These are phyloP conservation scores for Aspergillus ruber DNA, from an alignment of 2,329 filamentous ascomycete genomes.

Conservation along the genomic window DNA sequence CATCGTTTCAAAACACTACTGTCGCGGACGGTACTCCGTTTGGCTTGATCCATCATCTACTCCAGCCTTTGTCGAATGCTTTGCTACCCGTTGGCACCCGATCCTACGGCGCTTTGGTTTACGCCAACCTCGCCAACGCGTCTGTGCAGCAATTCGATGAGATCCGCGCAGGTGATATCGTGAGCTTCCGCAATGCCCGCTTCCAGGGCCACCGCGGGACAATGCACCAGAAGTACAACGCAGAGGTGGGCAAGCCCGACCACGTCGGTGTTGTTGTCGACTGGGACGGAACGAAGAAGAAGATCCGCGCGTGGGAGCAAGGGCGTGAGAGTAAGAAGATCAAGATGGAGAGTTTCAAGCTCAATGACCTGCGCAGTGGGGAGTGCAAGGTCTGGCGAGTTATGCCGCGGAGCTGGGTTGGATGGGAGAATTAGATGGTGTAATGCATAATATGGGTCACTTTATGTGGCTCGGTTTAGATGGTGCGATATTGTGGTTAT, in stretches of 20 bases:
- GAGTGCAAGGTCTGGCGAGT: slow-evolving; percentile 97
- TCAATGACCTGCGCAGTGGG: slow-evolving; percentile 84
- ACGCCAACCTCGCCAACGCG: slow-evolving; percentile 91
- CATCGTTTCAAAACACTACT: slow-evolving; percentile 67
- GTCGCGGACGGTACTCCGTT: slow-evolving; percentile 80
- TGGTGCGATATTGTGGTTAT: too few relatives aligned
- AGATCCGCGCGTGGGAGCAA: slow-evolving; percentile 92
- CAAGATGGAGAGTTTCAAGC: slow-evolving; percentile 86
- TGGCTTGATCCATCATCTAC: slow-evolving; percentile 69
- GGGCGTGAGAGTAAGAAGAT: slow-evolving; percentile 89
- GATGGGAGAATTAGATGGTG: slow-evolving; percentile 57
- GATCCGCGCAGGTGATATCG: slow-evolving; percentile 86
- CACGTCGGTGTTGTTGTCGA: slow-evolving; percentile 90
- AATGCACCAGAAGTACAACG: slow-evolving; percentile 89
- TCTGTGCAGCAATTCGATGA: slow-evolving; percentile 85
- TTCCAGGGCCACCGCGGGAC: slow-evolving; percentile 94
- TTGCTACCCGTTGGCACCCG: slow-evolving; percentile 80
- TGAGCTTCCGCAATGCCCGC: slow-evolving; percentile 84
- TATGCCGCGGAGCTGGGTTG: slow-evolving; percentile 86
- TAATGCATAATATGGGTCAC: neutral
- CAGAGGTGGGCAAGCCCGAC: slow-evolving; percentile 79
- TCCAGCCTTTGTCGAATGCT: slow-evolving; percentile 66
- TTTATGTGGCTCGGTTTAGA: too few relatives aligned
- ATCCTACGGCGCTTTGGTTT: slow-evolving; percentile 85
- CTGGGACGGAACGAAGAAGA: slow-evolving; percentile 98